Conservation (phyloP, 768 basidiomycete genomes). For the Strobilomyces confusus region DNA sequence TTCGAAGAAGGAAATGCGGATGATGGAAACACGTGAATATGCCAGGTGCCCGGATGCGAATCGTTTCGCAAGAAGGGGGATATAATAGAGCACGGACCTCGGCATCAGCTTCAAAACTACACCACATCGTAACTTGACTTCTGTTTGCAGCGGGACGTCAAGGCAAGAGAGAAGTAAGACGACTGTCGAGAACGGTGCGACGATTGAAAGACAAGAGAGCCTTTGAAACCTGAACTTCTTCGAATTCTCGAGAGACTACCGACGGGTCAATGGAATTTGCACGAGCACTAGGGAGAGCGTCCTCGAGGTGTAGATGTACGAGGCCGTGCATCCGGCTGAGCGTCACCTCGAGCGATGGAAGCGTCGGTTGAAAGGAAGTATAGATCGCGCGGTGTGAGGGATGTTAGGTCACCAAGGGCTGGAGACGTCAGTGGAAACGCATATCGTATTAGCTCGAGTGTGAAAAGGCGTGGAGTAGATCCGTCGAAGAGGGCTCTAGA, state of each 20-base stretch:
- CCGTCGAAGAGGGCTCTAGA: conserved; percentile 29
- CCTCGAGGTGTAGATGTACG: conserved; percentile 33
- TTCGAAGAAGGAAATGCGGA: conserved; percentile 12
- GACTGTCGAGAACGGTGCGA: conserved; percentile 18
- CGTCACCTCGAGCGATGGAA: conserved; percentile 29
- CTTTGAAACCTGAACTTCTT: conserved; percentile 5
- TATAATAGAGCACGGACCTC: conserved; percentile 9
- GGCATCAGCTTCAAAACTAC: conserved; percentile 3
- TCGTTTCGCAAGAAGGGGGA: conserved; percentile 13
- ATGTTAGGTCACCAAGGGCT: conserved; percentile 34
- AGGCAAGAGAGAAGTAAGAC: conserved; percentile 11
- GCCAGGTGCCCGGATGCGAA: conserved; percentile 7
- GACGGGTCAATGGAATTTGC: not conserved
- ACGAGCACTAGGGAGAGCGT: conserved; percentile 30
- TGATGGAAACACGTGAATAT: conserved; percentile 1
- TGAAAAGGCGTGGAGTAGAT: conserved; percentile 33
- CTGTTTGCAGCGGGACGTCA: conserved; percentile 9
- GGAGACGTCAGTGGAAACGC: conserved; percentile 35
- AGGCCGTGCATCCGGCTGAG: conserved; percentile 35
- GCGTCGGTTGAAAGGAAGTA: conserved; percentile 25
- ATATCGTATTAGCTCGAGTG: conserved; percentile 34
- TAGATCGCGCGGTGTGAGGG: conserved; percentile 35
- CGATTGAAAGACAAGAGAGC: conserved; percentile 15
- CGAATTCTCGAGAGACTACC: not conserved
- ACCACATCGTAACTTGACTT: conserved; percentile 19